Base-by-base conservation (phyloP, 345 rosid genomes). In the Syzygium oleosum region DNA sequence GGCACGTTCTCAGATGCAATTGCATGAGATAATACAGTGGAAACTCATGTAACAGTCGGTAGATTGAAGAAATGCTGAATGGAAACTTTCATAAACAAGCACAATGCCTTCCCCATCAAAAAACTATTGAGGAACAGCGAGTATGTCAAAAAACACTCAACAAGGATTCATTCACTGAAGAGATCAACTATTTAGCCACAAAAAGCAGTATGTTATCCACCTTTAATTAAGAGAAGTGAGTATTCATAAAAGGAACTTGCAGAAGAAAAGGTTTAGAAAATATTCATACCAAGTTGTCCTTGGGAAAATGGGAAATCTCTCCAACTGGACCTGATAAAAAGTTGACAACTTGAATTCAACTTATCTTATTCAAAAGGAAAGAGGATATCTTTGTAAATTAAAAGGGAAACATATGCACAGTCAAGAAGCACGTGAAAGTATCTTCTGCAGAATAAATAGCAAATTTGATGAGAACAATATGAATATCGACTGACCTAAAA, bases 251-350 rank as follows among this genome's bases (percentile, higher is more conserved):
- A 78, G 23, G 9, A 51, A 41, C 55, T 63, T 51, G 88, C 10
- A 13, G 51, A 51, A 31, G 56, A 87, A 21, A 86, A n/a, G 31
- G 38, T 56, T 23, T 56, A 80, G 87, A 88, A 89, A 86, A 52
- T 84, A 90, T 73, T 12, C 49, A 52, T 94, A 98, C 98, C 98
- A 89, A 87, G 85, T 92, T 92, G 87, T 94, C 94, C 87, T 89
- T 94, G 52, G 97, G 94, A 86, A 88, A 90, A 91, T 93, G 93
- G 41, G 97, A 95, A 68, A 95, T 90, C 87, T 94, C 98, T 91
- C 95, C 97, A 89, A 96, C 96, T 31, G 99, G 99, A 93, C 99
- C 99, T 96, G 92, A 54, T 85, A 86, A 88, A 56, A 85, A 29
- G 77, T 43, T 87, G 55, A 27, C 54, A 58, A 7, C 84, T 41